Evolutionary conservation across 1,284 basidiomycete genomes (phyloP).

Genomic region (Chalciporus sp.): DNA sequence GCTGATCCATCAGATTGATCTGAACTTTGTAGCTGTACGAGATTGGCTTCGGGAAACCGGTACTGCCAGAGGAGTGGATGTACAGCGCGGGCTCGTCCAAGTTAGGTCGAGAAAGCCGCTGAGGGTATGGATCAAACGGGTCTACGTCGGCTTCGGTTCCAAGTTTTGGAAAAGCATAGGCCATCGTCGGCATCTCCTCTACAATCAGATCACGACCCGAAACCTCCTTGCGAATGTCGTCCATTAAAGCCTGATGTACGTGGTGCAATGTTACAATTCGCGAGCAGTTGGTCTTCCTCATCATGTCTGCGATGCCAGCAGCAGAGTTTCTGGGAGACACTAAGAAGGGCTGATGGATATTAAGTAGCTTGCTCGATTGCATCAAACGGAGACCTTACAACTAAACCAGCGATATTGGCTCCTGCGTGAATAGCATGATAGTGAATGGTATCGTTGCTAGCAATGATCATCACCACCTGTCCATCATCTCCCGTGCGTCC

Average conservation of each 20-base stretch:
- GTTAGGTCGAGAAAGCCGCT: not conserved
- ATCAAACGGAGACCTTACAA: not conserved
- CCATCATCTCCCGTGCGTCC: slow-evolving; percentile 15
- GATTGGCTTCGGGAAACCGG: slow-evolving; percentile 12
- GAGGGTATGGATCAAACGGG: not conserved
- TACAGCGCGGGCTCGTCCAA: slow-evolving; percentile 1
- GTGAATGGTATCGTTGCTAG: slow-evolving; percentile 31
- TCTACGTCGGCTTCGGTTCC: slow-evolving; percentile 26
- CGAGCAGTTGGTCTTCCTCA: slow-evolving; percentile 30
- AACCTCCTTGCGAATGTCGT: slow-evolving; percentile 11
- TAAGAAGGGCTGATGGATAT: slow-evolving; percentile 28
- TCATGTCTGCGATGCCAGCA: slow-evolving; percentile 28
- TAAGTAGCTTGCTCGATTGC: too few species aligned
- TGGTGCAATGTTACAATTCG: slow-evolving; percentile 28
- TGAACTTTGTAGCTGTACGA: slow-evolving; percentile 11
- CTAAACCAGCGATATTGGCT: slow-evolving; percentile 29
- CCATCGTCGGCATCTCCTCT: slow-evolving; percentile 32
- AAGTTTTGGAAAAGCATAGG: slow-evolving; percentile 31
- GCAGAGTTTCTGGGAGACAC: slow-evolving; percentile 36
- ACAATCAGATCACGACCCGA: slow-evolving; percentile 2
- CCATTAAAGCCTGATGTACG: slow-evolving; percentile 25
- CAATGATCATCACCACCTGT: slow-evolving; percentile 31
- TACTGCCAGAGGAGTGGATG: slow-evolving; percentile 14
- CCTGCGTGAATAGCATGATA: slow-evolving; percentile 31
- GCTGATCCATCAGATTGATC: slow-evolving; percentile 6